These are phyloP conservation scores for Hypoxylon sp. DNA, from an alignment of 2,329 filamentous ascomycete genomes.

Conservation along the genomic window DNA sequence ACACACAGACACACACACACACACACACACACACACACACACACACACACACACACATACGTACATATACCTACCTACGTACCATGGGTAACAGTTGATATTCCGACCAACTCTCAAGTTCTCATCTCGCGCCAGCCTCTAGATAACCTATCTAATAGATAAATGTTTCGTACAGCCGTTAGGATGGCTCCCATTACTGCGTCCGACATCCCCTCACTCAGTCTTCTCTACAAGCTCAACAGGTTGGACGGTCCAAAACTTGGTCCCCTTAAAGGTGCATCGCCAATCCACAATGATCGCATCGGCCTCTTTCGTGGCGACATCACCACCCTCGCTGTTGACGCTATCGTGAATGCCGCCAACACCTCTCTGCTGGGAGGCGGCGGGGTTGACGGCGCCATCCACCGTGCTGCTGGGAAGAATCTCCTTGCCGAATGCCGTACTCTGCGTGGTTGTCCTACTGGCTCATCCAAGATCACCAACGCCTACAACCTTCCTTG, in stretches of 20 bases:
- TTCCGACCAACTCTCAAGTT: too few species aligned
- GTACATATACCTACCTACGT: too few species aligned
- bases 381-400: constrained; percentile 91
- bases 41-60: too few species aligned
- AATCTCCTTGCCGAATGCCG: constrained; percentile 78
- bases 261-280: constrained; percentile 46
- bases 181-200: constrained; percentile 61
- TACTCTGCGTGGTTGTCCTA: constrained; percentile 78
- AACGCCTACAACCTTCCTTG: constrained; percentile 81
- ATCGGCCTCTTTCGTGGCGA: constrained; percentile 81
- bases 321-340: constrained; percentile 83
- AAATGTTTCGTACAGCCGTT: constrained; percentile 43
- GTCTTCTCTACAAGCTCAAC: constrained; percentile 74
- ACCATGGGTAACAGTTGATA: too few species aligned
- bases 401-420: constrained; percentile 85
- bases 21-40: too few species aligned
- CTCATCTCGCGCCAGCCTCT: neutral
- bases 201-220: constrained; percentile 73
- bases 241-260: constrained; percentile 58
- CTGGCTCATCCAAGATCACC: constrained; percentile 88
- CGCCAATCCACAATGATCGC: constrained; percentile 72
- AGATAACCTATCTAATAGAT: neutral
- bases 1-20: too few species aligned
- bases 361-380: constrained; percentile 85
- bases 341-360: constrained; percentile 94